phyloP scores from a whole-genome alignment of 495 filamentous ascomycete species.

The Amphirosellinia nigrospora region DNA sequence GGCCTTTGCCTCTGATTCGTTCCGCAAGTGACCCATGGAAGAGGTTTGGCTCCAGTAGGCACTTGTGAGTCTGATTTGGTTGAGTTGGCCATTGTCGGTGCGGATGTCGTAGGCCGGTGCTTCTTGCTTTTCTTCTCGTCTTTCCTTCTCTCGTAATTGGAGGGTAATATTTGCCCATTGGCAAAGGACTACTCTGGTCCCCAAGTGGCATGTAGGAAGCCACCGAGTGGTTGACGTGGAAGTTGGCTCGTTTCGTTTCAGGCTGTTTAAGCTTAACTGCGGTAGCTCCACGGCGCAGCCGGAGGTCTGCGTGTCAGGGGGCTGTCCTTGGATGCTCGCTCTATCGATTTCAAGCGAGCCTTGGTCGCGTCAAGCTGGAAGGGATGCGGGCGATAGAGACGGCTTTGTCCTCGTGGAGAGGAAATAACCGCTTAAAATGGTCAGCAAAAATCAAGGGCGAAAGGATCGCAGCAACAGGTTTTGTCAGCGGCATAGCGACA shows the following conservation, averaged over 20 bases:
- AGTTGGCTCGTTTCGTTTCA: conserved; percentile 18
- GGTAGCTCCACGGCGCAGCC: conserved; percentile 17
- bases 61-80: conserved; percentile 42
- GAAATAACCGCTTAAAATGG: conserved; percentile 54
- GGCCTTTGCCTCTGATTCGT: conserved; percentile 53
- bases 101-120: conserved; percentile 28
- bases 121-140: conserved; percentile 35
- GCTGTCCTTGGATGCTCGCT: conserved; percentile 37
- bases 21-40: conserved; percentile 36
- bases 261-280: conserved; percentile 17
- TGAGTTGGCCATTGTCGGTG: conserved; percentile 26
- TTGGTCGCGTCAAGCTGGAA: conserved; percentile 47
- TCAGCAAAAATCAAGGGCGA: conserved; percentile 5
- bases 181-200: conserved; percentile 43
- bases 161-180: conserved; percentile 62
- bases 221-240: conserved; percentile 41
- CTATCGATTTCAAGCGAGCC: conserved; percentile 42
- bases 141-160: conserved; percentile 54
- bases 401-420: conserved; percentile 54
- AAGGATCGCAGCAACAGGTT: conserved; percentile 6
- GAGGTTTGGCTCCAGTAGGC: conserved; percentile 30
- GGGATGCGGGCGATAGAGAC: conserved; percentile 47
- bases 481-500: conserved; percentile 25
- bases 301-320: conserved; percentile 14
- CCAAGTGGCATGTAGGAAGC: conserved; percentile 52